Evolutionary conservation across 1,139 yeast species (phyloP), one percentile per base, ranked within the genome.

Genomic region (Keqinozyma sinolaborantium): DNA sequence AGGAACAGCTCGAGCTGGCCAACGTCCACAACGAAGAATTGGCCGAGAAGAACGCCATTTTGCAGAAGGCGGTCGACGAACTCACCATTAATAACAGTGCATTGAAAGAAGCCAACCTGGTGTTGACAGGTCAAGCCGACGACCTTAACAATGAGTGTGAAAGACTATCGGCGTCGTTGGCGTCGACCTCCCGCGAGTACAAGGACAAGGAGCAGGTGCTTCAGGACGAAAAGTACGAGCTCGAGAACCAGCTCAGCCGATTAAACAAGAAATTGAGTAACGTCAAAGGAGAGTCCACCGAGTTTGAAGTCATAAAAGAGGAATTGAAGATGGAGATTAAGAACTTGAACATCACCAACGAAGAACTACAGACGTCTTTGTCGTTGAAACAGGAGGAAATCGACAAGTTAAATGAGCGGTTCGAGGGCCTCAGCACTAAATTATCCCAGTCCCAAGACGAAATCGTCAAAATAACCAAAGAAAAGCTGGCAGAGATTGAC

Each of bases 131-230:
- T 18, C 86, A 83, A 47, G 65, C 76, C 20, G 56, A 60, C 2
- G 73, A 70, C 28, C 57, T 84, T 37, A 83, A 81, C 42, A 63
- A 63, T 24, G 95, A 86, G 50, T 77, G 86, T 48, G 90, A 83
- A 39, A 60, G 74, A 30, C 55, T 84, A 28, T 72, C 80, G 14
- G 61, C 55, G 26, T 75, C 79, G 20, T 58, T 79, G 30, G 60
- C 73, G 2, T 46, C 50, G 6, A 42, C 74, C 16, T 65, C 83
- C 32, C 56, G 67, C 16, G 78, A 74, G 38, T 53, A 49, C 26
- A 77, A 74, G 33, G 40, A 53, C 4, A 64, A 65, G 24, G 66
- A 70, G 30, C 66, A 60, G 6, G 45, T 51, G 14, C 58, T 70
- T 48, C 65, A 57, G 34, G 70, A 64, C 36, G 83, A 77, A 31